Conservation (phyloP, 2,329 filamentous ascomycete genomes). For the Fonsecaea monophora region DNA sequence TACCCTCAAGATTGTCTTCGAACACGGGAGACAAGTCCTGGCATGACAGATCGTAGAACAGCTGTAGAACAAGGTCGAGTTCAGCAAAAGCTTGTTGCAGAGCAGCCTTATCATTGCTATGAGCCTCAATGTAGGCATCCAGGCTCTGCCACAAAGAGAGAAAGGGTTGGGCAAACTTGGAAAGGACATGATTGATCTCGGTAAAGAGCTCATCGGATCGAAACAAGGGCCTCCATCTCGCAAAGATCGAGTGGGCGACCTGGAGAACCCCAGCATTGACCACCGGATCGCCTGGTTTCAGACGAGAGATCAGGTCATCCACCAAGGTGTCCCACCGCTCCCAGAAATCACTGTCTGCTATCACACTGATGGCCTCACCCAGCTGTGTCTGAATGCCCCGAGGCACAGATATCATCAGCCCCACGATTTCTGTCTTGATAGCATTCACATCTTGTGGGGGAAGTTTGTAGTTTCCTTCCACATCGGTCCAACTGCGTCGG, state of each 20-base stretch:
- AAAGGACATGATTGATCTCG: constrained; percentile 95
- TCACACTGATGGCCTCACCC: constrained; percentile 94
- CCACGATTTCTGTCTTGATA: constrained; percentile 95
- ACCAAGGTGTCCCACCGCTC: constrained; percentile 95
- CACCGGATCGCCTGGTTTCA: constrained; percentile 80
- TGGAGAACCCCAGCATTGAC: constrained; percentile 94
- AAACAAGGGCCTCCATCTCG: constrained; percentile 92
- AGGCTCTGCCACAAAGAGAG: constrained; percentile 68
- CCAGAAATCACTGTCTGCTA: constrained; percentile 98
- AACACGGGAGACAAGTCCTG: constrained; percentile 95
- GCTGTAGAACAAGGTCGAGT: constrained; percentile 85
- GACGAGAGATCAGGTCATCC: constrained; percentile 84
- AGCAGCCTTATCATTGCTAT: constrained; percentile 74
- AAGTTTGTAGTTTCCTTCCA: constrained; percentile 92
- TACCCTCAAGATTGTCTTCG: constrained; percentile 80
- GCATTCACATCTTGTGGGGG: constrained; percentile 79
- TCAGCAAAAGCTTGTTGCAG: constrained; percentile 82
- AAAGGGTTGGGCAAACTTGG: constrained; percentile 83
- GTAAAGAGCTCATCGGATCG: constrained; percentile 89
- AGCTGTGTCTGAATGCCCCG: constrained; percentile 88
- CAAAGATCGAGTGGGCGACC: constrained; percentile 98
- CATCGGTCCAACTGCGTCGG: constrained; percentile 91
- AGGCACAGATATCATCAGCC: constrained; percentile 93
- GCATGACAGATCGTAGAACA: constrained; percentile 95
- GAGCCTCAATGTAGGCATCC: constrained; percentile 69